Conservation (phyloP, 2,329 filamentous ascomycete genomes). For the Fusarium globosum region DNA sequence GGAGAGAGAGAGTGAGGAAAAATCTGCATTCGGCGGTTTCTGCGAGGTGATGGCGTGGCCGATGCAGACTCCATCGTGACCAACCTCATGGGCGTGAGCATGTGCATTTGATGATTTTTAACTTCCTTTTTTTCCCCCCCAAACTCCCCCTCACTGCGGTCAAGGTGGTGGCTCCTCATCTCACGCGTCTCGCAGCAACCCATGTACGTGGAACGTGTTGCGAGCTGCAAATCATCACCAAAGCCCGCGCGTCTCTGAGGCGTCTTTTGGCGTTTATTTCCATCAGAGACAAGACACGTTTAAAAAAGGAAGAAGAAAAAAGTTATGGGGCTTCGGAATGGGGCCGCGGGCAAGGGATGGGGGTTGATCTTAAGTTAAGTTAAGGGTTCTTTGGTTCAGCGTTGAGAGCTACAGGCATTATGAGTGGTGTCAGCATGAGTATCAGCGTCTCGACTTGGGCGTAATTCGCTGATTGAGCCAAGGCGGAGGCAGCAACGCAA, state of each 20-base stretch:
- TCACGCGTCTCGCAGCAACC: conserved; percentile 46
- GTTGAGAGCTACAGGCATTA: conserved; percentile 21
- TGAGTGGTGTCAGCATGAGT: conserved; percentile 29
- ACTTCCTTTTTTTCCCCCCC: conserved; percentile 5
- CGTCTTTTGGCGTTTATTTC: conserved; percentile 33
- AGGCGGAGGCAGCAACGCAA: conserved; percentile 34
- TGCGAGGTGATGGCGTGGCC: conserved; percentile 34
- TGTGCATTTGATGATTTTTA: conserved; percentile 25
- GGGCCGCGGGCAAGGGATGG: conserved; percentile 29
- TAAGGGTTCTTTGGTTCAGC: conserved; percentile 21
- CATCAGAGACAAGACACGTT: conserved; percentile 38
- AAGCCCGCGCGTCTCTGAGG: conserved; percentile 35
- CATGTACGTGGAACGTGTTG: conserved; percentile 45
- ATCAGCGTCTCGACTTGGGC: conserved; percentile 22
- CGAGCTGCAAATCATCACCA: conserved; percentile 41
- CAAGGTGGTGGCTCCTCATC: conserved; percentile 30
- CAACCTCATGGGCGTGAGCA: conserved; percentile 26
- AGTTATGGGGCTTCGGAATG: conserved; percentile 40
- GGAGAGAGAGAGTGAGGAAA: neutral
- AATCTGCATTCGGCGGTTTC: conserved; percentile 26
- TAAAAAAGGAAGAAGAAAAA: conserved; percentile 10
- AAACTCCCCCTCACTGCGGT: conserved; percentile 33
- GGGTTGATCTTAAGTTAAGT: conserved; percentile 28
- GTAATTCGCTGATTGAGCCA: conserved; percentile 19
- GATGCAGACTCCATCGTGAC: conserved; percentile 36